Evolutionary conservation across 225 moss, liverwort and hornwort genomes (phyloP), one percentile per base, ranked within the genome.

Genomic region (Pleurozium schreberi): DNA sequence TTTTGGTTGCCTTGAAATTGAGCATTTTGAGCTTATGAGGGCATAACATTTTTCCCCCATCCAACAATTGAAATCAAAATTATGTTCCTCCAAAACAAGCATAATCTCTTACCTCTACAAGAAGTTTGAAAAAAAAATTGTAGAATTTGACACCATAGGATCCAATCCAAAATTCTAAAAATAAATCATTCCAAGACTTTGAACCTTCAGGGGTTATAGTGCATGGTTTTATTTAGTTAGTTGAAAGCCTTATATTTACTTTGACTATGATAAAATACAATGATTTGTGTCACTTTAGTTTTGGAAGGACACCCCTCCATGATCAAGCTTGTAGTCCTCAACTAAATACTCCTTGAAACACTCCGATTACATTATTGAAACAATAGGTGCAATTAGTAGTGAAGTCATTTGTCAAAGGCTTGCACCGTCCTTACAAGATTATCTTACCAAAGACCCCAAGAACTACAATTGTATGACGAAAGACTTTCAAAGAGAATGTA

Each of bases 311-410:
- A 0, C 1, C 0, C 0, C 12, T 12, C 23, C 2, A 25, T 25
- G n/a, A n/a, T 8, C 3, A 26, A 45, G 1, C n/a, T n/a, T n/a
- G 4, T 31, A 74, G 18, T 71, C 18, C 2, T 1, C 4, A 1
- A n/a, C n/a, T n/a, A n/a, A n/a, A n/a, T n/a, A n/a, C n/a, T n/a
- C n/a, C n/a, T n/a, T n/a, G n/a, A 47, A 18, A 74, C 47, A 31
- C 1, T 47, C 1, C 0, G 1, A 31, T 47, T n/a, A n/a, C n/a
- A n/a, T n/a, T 31, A 18, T 31, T 11, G 6, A 0, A 31, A 4
- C 49, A 74, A 31, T 47, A 45, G 30, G 1, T 74, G 9, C 10
- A 43, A 43, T 71, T 17, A 12, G 12, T 23, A 70, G 9, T 26
- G 3, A 47, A 31, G 19, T 74, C 47, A 47, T 47, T 11, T 31